These are phyloP conservation scores for Xylariaceae sp. DNA, from an alignment of 2,329 filamentous ascomycete species.

Conservation along the genomic window DNA sequence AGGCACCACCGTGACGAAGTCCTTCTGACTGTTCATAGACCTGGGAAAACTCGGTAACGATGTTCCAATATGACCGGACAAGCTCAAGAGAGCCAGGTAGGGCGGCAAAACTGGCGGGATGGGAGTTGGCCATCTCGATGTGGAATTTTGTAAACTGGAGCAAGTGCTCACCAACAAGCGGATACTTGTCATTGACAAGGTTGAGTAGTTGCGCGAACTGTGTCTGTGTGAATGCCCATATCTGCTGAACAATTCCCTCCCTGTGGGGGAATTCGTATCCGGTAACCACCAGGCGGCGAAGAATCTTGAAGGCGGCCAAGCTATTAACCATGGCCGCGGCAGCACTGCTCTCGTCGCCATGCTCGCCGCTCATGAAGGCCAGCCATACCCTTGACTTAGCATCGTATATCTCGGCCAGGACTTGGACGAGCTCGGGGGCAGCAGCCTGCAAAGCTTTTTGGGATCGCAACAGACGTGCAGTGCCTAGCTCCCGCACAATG, in stretches of 20 bases:
- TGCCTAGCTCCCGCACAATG: constrained; percentile 84
- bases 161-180: constrained; percentile 69
- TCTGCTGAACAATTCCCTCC: constrained; percentile 67
- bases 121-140: constrained; percentile 72
- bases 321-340: constrained; percentile 69
- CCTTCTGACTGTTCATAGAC: constrained; percentile 60
- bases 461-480: constrained; percentile 68
- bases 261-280: constrained; percentile 81
- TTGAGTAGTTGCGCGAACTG: constrained; percentile 74
- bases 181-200: constrained; percentile 40
- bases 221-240: constrained; percentile 73
- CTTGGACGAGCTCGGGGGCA: constrained; percentile 76
- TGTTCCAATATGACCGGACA: constrained; percentile 76
- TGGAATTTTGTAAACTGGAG: constrained; percentile 90
- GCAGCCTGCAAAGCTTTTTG: constrained; percentile 71
- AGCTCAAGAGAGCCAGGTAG: constrained; percentile 75
- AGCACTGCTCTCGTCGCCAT: constrained; percentile 53
- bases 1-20: constrained; percentile 42
- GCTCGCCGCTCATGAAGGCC: constrained; percentile 51
- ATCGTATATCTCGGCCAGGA: constrained; percentile 73
- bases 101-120: constrained; percentile 76
- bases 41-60: constrained; percentile 72
- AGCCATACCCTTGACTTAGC: constrained; percentile 68
- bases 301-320: constrained; percentile 68
- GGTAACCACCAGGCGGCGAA: constrained; percentile 71